Evolutionary conservation across 1,139 yeast species (phyloP).

Genomic region (Taphrina wiesneri): DNA sequence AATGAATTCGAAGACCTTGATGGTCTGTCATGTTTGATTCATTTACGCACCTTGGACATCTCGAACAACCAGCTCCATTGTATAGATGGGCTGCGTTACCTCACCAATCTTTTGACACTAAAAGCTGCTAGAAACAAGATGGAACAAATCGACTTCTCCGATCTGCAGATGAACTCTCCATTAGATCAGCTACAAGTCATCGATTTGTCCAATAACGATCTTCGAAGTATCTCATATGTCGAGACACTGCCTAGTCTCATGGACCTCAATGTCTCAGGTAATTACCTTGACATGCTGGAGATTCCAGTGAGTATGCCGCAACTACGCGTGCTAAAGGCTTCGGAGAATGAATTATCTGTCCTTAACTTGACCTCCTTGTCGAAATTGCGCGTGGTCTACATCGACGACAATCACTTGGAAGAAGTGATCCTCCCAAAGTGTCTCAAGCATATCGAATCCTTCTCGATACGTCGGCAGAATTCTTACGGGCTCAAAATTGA

Average conservation of each 20-base stretch:
- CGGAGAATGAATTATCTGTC: conserved; percentile 35
- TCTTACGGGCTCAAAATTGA: not conserved
- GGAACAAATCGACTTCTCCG: conserved; percentile 40
- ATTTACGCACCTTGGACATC: conserved; percentile 44
- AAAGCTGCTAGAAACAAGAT: conserved; percentile 43
- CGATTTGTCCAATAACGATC: conserved; percentile 41
- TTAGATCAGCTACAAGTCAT: conserved; percentile 42
- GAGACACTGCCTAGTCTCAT: conserved; percentile 38
- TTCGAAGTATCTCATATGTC: conserved; percentile 42
- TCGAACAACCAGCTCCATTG: conserved; percentile 43
- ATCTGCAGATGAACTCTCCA: not conserved
- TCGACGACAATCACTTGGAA: conserved; percentile 42
- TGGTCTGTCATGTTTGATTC: conserved; percentile 41
- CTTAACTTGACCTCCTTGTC: conserved; percentile 39
- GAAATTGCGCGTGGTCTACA: conserved; percentile 40
- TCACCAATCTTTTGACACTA: conserved; percentile 44
- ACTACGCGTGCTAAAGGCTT: conserved; percentile 38
- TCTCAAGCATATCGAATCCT: conserved; percentile 37
- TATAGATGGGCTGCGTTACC: conserved; percentile 43
- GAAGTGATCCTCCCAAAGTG: conserved; percentile 35
- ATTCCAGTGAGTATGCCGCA: conserved; percentile 33
- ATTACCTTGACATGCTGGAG: conserved; percentile 34
- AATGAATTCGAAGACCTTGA: conserved; percentile 45
- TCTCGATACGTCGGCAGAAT: conserved; percentile 39
- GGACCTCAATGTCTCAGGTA: conserved; percentile 38